A percentile compares a stretch with the other conserved stretches of the same genome.
These are phyloP conservation scores for Gillenia trifoliata DNA, from an alignment of 306 rosid species.

Conservation along the genomic window DNA sequence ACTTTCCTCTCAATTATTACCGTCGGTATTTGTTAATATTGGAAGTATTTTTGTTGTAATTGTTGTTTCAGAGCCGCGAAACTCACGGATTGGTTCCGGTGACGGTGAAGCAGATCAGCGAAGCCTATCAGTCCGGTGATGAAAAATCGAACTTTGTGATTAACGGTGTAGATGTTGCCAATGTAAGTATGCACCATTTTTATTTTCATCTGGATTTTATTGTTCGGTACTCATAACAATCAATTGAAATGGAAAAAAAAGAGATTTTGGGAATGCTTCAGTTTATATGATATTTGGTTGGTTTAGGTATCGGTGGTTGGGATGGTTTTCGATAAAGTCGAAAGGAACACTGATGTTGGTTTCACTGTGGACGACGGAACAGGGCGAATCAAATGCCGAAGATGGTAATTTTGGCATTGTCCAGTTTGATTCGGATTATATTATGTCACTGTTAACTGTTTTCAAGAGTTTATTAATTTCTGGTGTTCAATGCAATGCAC, in stretches of 20 bases:
- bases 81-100: conserved; percentile 75
- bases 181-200: conserved; percentile 36
- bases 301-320: conserved; percentile 53
- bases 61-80: conserved; percentile 47
- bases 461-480: not conserved
- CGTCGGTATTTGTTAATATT: not conserved
- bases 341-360: conserved; percentile 65
- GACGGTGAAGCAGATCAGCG: conserved; percentile 88
- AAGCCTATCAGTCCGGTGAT: conserved; percentile 74
- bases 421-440: not conserved
- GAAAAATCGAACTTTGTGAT: conserved; percentile 75
- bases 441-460: not conserved
- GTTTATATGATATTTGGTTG: not conserved
- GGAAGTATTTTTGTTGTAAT: not conserved
- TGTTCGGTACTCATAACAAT: not conserved
- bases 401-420: conserved; percentile 57
- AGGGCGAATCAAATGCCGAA: conserved; percentile 69
- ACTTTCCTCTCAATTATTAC: not conserved
- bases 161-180: conserved; percentile 67
- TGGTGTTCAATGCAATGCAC: not conserved
- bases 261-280: not conserved
- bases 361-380: conserved; percentile 82
- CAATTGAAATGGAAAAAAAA: not conserved
- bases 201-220: not conserved
- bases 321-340: conserved; percentile 65